Conservation (phyloP, 768 basidiomycete genomes). For the Piloderma croceum region DNA sequence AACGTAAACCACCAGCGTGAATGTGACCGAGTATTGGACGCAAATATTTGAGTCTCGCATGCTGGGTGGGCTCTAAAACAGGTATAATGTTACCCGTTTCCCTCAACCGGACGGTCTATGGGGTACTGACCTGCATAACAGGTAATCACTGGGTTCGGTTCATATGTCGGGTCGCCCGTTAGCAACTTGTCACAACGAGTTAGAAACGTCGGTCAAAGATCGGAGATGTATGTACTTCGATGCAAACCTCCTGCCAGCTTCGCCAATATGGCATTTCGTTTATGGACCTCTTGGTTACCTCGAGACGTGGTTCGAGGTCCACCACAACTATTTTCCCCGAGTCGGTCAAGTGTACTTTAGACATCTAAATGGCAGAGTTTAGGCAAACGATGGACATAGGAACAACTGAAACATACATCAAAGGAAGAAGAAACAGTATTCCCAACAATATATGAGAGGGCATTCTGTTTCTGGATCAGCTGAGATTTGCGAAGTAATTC, state of each 20-base stretch:
- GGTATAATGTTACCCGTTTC: background rate
- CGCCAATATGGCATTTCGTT: constrained; percentile 8
- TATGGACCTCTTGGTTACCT: constrained; percentile 1
- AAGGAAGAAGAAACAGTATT: constrained; percentile 5
- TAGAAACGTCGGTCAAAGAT: background rate
- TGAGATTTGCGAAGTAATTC: background rate
- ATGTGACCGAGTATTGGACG: constrained; percentile 11
- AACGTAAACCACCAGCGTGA: constrained; percentile 7
- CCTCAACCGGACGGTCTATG: background rate
- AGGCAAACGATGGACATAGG: background rate
- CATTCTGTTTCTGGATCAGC: constrained; percentile 2
- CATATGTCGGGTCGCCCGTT: constrained; percentile 8
- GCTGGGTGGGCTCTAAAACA: constrained; percentile 3
- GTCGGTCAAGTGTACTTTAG: constrained; percentile 9
- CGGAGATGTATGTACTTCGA: constrained; percentile 2
- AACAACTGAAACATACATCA: constrained; percentile 4
- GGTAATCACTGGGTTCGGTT: constrained; percentile 8
- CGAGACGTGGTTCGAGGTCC: constrained; percentile 4
- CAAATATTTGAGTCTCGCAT: constrained; percentile 5
- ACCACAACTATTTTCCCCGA: constrained; percentile 5
- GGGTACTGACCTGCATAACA: constrained; percentile 6
- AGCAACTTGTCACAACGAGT: constrained; percentile 4
- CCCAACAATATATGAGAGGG: constrained; percentile 5
- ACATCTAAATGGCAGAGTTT: constrained; percentile 2
- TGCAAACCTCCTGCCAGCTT: constrained; percentile 10